A percentile compares a stretch with the other conserved stretches of the same genome.
Conservation (phyloP, 2,329 filamentous ascomycete species). For the Colletotrichum viniferum region DNA sequence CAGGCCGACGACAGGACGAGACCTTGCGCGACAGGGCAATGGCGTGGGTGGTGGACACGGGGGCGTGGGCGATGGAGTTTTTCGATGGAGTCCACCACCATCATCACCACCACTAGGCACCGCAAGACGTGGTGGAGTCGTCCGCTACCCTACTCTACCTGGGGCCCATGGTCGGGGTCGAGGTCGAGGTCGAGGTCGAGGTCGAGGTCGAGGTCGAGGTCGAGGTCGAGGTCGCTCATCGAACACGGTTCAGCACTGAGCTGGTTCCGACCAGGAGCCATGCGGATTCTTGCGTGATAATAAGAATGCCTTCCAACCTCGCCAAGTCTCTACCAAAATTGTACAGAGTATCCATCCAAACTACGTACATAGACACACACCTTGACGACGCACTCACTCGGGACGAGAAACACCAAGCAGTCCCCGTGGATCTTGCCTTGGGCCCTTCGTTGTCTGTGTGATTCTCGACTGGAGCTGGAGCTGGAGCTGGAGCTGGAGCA, state of each 20-base stretch:
- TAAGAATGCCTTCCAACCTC: neutral
- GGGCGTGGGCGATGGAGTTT: neutral
- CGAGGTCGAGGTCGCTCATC: neutral
- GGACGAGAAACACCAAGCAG: conserved; percentile 3
- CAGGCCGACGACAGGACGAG: neutral
- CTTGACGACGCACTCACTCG: neutral
- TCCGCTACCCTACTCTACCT: no score
- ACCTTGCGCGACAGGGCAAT: neutral
- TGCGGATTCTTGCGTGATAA: conserved; percentile 3
- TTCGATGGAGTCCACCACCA: neutral
- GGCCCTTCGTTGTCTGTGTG: neutral
- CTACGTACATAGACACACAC: neutral
- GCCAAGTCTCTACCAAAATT: neutral
- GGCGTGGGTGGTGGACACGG: neutral
- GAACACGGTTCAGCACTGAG: neutral
- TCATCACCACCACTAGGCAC: neutral
- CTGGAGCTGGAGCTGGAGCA: neutral
- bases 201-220: neutral
- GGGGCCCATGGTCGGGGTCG: neutral
- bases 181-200: neutral
- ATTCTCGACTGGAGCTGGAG: neutral
- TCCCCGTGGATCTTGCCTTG: neutral
- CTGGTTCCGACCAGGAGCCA: neutral
- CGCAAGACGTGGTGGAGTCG: neutral
- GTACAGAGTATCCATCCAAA: neutral